Conservation (phyloP, 208 protist species). For the Wallacemonas sp. region DNA sequence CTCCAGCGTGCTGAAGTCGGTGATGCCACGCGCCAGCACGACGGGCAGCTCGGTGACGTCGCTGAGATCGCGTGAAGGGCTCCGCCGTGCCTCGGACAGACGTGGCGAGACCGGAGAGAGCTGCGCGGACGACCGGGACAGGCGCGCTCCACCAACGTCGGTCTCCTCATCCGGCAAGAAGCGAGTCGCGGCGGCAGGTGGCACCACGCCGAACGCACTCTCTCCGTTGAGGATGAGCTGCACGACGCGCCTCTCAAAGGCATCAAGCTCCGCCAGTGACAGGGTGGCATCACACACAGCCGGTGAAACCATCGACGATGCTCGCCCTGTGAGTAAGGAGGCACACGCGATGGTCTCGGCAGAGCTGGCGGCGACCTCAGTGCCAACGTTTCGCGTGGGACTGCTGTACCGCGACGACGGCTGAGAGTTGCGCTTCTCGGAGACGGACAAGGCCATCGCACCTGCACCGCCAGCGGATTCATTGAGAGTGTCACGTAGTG, state of each 20-base stretch:
- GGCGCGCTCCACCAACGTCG: too few species aligned
- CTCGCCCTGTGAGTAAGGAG: not conserved
- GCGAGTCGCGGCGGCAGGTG: not conserved
- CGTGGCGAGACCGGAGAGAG: not conserved
- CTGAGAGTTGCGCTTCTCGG: too few species aligned
- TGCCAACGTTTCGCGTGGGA: too few species aligned
- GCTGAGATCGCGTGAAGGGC: too few species aligned
- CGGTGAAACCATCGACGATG: not conserved
- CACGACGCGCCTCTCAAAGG: conserved; percentile 49
- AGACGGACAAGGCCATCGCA: too few species aligned
- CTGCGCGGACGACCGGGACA: too few species aligned
- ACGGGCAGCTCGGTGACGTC: conserved; percentile 35
- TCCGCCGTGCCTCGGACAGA: too few species aligned
- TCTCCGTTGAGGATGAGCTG: conserved; percentile 27
- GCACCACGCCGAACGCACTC: not conserved
- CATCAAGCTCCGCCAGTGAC: conserved; percentile 25
- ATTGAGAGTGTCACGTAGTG: not conserved
- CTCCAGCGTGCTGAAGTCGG: conserved; percentile 59
- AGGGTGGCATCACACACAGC: not conserved
- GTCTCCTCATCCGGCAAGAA: conserved; percentile 10
- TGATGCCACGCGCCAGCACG: conserved; percentile 59
- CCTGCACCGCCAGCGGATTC: not conserved
- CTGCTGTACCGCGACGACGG: not conserved
- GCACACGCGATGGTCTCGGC: too few species aligned
- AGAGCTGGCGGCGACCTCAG: too few species aligned